Conservation (phyloP, 2,329 filamentous ascomycete species). For the Neurospora sp. region DNA sequence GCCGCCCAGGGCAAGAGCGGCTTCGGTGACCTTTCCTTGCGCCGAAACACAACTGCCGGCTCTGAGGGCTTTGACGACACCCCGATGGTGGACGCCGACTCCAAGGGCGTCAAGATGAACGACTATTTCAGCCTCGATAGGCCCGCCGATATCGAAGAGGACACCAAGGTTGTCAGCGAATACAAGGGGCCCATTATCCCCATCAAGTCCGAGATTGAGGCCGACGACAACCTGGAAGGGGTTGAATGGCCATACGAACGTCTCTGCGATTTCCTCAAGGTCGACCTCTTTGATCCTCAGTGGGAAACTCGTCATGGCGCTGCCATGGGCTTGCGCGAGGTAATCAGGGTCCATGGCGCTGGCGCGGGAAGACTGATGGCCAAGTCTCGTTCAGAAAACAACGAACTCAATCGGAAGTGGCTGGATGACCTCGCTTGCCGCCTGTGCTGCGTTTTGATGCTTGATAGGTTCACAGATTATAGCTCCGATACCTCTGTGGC, state of each 20-base stretch:
- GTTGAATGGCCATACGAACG: constrained; percentile 90
- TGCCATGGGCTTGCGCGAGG: constrained; percentile 86
- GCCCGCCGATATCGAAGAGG: constrained; percentile 69
- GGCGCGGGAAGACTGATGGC: constrained; percentile 73
- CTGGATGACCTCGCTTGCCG: constrained; percentile 92
- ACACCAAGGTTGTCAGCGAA: constrained; percentile 85
- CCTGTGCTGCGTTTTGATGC: constrained; percentile 90
- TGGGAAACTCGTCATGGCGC: constrained; percentile 97
- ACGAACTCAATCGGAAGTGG: constrained; percentile 72
- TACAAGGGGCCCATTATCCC: constrained; percentile 78
- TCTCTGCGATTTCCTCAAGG: constrained; percentile 84
- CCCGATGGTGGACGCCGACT: constrained; percentile 39
- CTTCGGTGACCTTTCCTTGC: constrained; percentile 74
- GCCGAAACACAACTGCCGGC: constrained; percentile 50
- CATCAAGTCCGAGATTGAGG: constrained; percentile 78
- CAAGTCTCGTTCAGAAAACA: constrained; percentile 65
- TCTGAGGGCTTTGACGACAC: constrained; percentile 56
- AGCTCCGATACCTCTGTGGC: constrained; percentile 95
- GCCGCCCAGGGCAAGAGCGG: constrained; percentile 78
- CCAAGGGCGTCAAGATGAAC: constrained; percentile 52
- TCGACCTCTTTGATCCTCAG: constrained; percentile 84
- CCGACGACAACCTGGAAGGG: constrained; percentile 66
- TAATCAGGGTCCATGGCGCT: constrained; percentile 81
- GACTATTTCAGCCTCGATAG: constrained; percentile 92
- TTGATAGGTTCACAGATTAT: constrained; percentile 95